Percentiles rank a stretch among this genome's conserved stretches.
Conservation (phyloP, 2,329 filamentous ascomycete genomes). For the Alternaria triticina region DNA sequence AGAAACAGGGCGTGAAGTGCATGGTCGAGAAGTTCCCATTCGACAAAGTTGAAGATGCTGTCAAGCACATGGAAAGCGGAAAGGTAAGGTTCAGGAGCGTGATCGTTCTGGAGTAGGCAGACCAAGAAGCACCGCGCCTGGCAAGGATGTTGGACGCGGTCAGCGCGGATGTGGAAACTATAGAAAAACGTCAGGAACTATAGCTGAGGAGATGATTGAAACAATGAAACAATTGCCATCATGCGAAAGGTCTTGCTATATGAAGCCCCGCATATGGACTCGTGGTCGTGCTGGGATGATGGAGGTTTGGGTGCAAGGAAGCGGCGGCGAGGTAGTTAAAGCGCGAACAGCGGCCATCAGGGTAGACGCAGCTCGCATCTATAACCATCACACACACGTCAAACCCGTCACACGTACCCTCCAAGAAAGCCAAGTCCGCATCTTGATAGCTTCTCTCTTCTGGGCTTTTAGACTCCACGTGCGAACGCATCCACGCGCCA, state of each 20-base stretch:
- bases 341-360: background rate
- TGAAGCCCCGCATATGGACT: background rate
- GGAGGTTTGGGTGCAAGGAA: background rate
- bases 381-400: background rate
- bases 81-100: conserved; percentile 60
- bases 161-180: background rate
- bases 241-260: background rate
- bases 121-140: background rate
- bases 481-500: conserved; percentile 6
- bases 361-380: conserved; percentile 3
- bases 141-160: background rate
- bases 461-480: conserved; percentile 1
- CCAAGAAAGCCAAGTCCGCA: conserved; percentile 1
- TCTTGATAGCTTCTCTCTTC: background rate
- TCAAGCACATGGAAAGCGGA: conserved; percentile 58
- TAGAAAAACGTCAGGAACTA: background rate
- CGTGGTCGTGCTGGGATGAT: conserved; percentile 1
- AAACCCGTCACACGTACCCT: background rate
- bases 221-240: conserved; percentile 14
- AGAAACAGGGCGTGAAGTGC: conserved; percentile 57
- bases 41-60: conserved; percentile 57
- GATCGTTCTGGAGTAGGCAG: conserved; percentile 53
- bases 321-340: background rate
- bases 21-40: conserved; percentile 62
- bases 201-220: conserved; percentile 6